Conservation (phyloP, 2,329 filamentous ascomycete genomes). For the Venturia effusa region DNA sequence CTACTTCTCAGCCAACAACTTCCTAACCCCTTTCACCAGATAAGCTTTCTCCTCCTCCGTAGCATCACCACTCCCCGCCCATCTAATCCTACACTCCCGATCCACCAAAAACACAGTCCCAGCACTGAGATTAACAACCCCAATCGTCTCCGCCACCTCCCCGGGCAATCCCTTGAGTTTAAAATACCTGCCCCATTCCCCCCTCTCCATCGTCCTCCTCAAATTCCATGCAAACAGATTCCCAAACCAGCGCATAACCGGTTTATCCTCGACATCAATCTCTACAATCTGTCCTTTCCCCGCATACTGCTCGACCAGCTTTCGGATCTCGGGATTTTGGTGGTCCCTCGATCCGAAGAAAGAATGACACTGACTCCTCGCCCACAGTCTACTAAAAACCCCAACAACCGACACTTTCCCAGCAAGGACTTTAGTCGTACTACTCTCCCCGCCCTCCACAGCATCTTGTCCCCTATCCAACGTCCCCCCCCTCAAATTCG, state of each 20-base stretch:
- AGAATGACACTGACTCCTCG: conserved; percentile 63
- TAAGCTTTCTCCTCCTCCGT: conserved; percentile 55
- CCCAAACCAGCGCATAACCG: conserved; percentile 49
- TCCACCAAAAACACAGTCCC: conserved; percentile 92
- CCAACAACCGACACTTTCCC: conserved; percentile 70
- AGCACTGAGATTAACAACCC: conserved; percentile 77
- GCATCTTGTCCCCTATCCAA: conserved; percentile 30
- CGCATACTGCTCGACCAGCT: conserved; percentile 27
- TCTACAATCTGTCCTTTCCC: conserved; percentile 64
- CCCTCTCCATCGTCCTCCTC: conserved; percentile 34
- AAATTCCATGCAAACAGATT: conserved; percentile 42
- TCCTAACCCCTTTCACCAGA: conserved; percentile 52
- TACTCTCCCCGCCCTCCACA: conserved; percentile 25
- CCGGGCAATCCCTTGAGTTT: conserved; percentile 47
- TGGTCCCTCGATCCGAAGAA: conserved; percentile 51
- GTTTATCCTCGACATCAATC: conserved; percentile 80
- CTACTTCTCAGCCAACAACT: conserved; percentile 42
- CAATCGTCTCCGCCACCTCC: conserved; percentile 47
- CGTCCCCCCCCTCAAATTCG: conserved; percentile 76
- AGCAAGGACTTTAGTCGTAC: conserved; percentile 62
- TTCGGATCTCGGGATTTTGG: conserved; percentile 53
- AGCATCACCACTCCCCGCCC: conserved; percentile 73
- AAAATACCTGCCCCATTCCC: conserved; percentile 47
- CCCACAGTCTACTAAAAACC: conserved; percentile 78
- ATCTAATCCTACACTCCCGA: conserved; percentile 76